phyloP scores from a whole-genome alignment of 1,284 basidiomycete genomes.

The Ceratobasidium sp. region DNA sequence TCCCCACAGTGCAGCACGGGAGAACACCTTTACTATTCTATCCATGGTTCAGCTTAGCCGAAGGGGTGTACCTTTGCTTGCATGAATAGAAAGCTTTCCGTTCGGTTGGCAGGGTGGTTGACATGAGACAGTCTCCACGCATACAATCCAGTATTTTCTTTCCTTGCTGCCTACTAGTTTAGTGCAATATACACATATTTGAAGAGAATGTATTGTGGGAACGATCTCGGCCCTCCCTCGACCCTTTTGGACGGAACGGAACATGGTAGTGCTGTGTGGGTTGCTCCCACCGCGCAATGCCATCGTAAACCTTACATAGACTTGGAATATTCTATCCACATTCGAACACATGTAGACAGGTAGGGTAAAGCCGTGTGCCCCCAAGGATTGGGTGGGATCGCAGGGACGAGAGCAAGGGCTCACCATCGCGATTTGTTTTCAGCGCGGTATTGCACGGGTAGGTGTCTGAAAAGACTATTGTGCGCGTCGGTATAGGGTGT shows the following conservation, averaged over 20 bases:
- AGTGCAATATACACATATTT: background rate
- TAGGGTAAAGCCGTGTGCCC: background rate
- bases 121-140: background rate
- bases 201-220: background rate
- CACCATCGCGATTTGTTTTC: background rate
- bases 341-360: conserved; percentile 1
- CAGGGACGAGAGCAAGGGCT: background rate
- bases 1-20: background rate
- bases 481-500: background rate
- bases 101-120: background rate
- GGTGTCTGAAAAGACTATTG: conserved; percentile 7
- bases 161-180: background rate
- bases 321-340: background rate
- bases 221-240: background rate
- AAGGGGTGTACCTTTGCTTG: background rate
- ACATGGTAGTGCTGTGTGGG: background rate
- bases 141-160: background rate
- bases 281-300: background rate
- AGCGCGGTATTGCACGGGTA: conserved; percentile 15
- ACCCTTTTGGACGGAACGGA: background rate
- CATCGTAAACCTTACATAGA: background rate
- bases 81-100: background rate
- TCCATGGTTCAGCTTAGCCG: background rate
- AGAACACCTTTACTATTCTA: conserved; percentile 11
- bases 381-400: background rate